These are phyloP conservation scores for Colletotrichum destructivum DNA, from an alignment of 2,329 filamentous ascomycete species.

Conservation along the genomic window DNA sequence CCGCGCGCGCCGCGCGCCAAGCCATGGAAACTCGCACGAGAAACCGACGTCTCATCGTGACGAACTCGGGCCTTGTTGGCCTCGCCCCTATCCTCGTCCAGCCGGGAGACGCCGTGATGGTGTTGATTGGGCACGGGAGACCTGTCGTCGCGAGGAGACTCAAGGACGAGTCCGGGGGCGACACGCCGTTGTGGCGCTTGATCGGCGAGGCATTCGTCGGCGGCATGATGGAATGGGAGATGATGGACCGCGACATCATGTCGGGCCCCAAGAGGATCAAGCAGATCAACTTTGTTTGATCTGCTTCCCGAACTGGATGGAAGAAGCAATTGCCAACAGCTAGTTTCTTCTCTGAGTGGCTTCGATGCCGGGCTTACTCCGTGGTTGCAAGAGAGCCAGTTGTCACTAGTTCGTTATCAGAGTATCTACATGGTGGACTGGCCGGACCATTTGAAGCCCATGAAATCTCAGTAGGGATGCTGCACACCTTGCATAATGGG, in stretches of 20 bases:
- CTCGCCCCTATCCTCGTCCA: constrained; percentile 3
- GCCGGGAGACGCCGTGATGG: constrained; percentile 20
- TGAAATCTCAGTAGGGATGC: background rate
- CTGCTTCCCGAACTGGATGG: background rate
- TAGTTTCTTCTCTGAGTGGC: background rate
- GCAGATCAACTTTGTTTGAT: constrained; percentile 1
- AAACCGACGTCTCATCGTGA: constrained; percentile 5
- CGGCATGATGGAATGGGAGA: constrained; percentile 21
- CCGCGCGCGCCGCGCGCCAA: background rate
- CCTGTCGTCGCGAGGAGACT: constrained; percentile 7
- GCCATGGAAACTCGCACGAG: constrained; percentile 22
- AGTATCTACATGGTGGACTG: background rate
- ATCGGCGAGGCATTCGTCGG: constrained; percentile 8
- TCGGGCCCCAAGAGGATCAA: background rate
- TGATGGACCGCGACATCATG: constrained; percentile 11
- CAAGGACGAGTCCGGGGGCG: background rate
- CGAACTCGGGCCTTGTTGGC: constrained; percentile 12
- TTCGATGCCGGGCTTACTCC: background rate
- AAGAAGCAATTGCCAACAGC: too few species aligned
- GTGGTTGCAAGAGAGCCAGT: background rate
- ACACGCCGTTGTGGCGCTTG: background rate
- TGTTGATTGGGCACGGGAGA: constrained; percentile 7
- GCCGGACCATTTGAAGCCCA: background rate
- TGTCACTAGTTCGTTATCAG: background rate
- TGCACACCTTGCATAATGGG: too few species aligned